Conservation (phyloP, 306 rosid genomes). For the Pachyrhizus erosus region DNA sequence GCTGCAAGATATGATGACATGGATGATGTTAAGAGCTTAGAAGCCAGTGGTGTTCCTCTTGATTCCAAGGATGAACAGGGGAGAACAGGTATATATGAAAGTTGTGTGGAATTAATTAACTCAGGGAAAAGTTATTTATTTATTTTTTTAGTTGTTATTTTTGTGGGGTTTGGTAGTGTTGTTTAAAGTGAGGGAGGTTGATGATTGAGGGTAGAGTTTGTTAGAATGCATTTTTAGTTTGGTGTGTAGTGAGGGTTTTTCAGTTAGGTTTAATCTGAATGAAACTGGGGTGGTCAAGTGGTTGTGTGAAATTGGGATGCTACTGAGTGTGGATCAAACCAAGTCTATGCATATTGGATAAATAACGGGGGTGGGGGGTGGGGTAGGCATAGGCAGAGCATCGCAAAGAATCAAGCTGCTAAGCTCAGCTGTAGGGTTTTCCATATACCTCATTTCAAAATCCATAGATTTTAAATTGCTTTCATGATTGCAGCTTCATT, state of each 20-base stretch:
- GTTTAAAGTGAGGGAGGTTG: background rate
- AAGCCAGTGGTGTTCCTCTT: constrained; percentile 64
- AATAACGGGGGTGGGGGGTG: background rate
- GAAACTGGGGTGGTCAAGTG: no score
- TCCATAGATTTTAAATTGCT: background rate
- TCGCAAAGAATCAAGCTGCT: background rate
- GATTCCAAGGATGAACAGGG: constrained; percentile 75
- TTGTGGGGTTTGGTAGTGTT: background rate
- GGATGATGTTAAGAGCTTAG: constrained; percentile 65
- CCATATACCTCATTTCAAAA: background rate
- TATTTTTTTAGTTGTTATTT: background rate
- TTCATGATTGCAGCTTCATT: background rate
- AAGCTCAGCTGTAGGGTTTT: background rate
- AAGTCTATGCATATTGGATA: background rate
- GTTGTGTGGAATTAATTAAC: background rate
- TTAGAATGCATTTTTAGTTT: constrained; percentile 9
- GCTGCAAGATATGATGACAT: constrained; percentile 83
- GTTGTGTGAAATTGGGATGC: background rate
- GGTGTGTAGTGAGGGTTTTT: background rate
- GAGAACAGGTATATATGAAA: constrained; percentile 63
- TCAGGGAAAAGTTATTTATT: background rate
- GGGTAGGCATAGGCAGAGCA: background rate
- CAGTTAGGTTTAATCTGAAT: background rate
- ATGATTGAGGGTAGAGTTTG: background rate
- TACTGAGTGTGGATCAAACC: background rate